Base-by-base conservation (phyloP, 495 filamentous ascomycete genomes). In the Elasticomyces elasticus region DNA sequence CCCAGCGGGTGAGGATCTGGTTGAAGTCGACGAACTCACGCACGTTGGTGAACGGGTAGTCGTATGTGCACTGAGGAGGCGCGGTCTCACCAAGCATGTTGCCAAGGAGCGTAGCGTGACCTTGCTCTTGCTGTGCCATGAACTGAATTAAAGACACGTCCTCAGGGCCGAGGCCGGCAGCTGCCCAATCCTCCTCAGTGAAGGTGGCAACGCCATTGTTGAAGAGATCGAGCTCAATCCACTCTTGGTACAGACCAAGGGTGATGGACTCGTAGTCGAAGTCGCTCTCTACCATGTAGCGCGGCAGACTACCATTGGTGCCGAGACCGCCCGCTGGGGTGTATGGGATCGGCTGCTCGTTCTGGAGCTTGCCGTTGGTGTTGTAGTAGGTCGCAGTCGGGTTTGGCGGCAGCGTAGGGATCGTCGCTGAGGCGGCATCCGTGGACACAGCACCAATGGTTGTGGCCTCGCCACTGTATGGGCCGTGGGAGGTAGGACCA, bases 171-270 rank as follows among this genome's bases (percentile, higher is more conserved):
- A 94, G 64, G 2, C 86, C 85, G 40, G 79, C 83, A 0, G 69
- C 76, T 19, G 76, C 70, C 62, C 91, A 94, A 2, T 94, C 85
- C 12, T 80, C 71, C 0, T 71, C 79, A 0, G 77, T 78, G 71
- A 91, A 94, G 0, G 74, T 77, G 0, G 75, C 76, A 17, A 94
- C 74, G 17, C 83, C 87, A 64, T 87, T 79, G 62, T 87, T 83
- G 79, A 94, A 95, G 15, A 90, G 75, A 63, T 94, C 89, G 0
- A 94, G 73, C 66, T 95, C 89, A 57, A 92, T 89, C 74, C 77
- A 94, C 70, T 94, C 89, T 56, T 89, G 82, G 61, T 89, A 87
- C 1, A 90, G 71, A 5, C 74, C 84, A 7, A 91, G 75, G 42
- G 44, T 52, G 9, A 66, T 51, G 9, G 58, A 65, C 62, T 66